Conservation (phyloP, 2,329 filamentous ascomycete genomes). For the Phaeomoniella chlamydospora region DNA sequence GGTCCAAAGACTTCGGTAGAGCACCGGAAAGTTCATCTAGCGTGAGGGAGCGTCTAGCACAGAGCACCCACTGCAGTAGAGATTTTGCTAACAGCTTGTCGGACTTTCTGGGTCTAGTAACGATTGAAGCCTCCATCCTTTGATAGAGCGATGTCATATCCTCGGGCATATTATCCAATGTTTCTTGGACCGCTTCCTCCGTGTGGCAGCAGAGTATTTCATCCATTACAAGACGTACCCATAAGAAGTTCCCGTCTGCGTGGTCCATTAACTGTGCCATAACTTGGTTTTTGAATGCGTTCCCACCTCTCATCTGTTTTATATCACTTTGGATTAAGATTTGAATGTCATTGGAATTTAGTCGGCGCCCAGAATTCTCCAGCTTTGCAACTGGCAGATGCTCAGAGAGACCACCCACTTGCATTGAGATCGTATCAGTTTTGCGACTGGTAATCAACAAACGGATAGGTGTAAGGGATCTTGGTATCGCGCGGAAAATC, state of each 20-base stretch:
- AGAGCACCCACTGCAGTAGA: constrained; percentile 14
- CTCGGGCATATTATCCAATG: constrained; percentile 11
- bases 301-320: constrained; percentile 3
- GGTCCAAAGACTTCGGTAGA: constrained; percentile 8
- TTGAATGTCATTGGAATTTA: constrained; percentile 6
- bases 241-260: constrained; percentile 9
- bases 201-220: constrained; percentile 8
- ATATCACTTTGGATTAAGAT: constrained; percentile 5
- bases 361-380: constrained; percentile 3
- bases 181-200: constrained; percentile 7
- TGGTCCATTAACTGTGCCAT: constrained; percentile 3
- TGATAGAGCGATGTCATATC: constrained; percentile 16
- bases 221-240: constrained; percentile 9
- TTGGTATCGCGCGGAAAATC: constrained; percentile 12
- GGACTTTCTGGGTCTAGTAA: constrained; percentile 2
- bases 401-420: constrained; percentile 2
- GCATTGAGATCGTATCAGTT: constrained; percentile 1
- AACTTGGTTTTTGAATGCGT: constrained; percentile 3
- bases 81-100: constrained; percentile 5
- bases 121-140: constrained; percentile 12
- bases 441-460: constrained; percentile 17
- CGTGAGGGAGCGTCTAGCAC: constrained; percentile 10
- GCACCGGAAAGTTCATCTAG: constrained; percentile 13
- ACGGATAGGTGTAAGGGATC: constrained; percentile 15
- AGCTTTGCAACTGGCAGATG: constrained; percentile 1